A percentile compares a stretch with the other conserved stretches of the same genome.
phyloP scores from a whole-genome alignment of 345 rosid species.

The Brassica carinata region DNA sequence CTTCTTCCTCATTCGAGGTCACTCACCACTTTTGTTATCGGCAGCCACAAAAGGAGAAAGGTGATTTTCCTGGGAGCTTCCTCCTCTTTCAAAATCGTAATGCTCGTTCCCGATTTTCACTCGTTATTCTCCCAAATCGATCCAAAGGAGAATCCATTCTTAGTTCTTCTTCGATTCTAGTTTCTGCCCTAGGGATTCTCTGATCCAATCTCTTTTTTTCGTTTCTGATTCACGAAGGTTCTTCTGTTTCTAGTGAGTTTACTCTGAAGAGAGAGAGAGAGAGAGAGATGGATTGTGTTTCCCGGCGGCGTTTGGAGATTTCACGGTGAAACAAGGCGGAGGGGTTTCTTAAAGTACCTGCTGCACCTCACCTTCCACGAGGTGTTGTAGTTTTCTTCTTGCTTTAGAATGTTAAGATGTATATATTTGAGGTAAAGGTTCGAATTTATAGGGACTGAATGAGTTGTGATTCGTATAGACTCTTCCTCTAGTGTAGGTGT shows the following conservation, averaged over 20 bases:
- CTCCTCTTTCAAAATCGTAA: background rate
- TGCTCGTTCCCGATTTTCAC: slow-evolving; percentile 7
- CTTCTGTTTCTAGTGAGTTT: background rate
- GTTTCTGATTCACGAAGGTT: background rate
- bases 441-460: background rate
- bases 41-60: slow-evolving; percentile 11
- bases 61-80: slow-evolving; percentile 5
- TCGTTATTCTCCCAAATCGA: background rate
- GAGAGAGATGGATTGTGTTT: slow-evolving; percentile 22
- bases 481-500: background rate
- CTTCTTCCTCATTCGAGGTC: slow-evolving; percentile 24
- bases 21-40: slow-evolving; percentile 24
- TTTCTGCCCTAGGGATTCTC: slow-evolving; percentile 31
- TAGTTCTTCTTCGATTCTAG: slow-evolving; percentile 1
- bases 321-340: slow-evolving; percentile 30
- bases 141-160: background rate
- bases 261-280: background rate
- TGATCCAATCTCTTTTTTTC: slow-evolving; percentile 21
- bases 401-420: background rate
- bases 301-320: slow-evolving; percentile 26
- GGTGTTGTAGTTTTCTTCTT: slow-evolving; percentile 32
- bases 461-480: background rate
- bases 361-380: slow-evolving; percentile 45
- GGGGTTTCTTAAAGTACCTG: slow-evolving; percentile 43
- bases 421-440: background rate